Conservation (phyloP, 305 asterid genomes). For the Euphrasia arctica region DNA sequence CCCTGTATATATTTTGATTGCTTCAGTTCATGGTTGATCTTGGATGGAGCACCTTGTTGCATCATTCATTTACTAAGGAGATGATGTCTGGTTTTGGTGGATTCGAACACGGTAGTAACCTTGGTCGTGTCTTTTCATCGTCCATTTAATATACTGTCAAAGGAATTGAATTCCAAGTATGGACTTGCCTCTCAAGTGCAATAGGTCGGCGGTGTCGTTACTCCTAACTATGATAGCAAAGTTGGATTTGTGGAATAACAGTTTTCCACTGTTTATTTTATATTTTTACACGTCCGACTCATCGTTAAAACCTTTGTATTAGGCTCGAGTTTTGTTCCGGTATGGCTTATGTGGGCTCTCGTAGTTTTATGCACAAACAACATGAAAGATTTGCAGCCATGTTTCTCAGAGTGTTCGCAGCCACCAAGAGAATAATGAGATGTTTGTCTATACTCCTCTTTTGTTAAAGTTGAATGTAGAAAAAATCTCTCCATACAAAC, state of each 20-base stretch:
- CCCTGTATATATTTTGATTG: not conserved
- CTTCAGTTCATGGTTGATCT: not conserved
- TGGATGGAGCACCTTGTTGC: conserved; percentile 2
- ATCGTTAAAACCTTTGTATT: not conserved
- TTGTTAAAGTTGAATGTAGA: no score
- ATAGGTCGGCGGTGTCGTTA: not conserved
- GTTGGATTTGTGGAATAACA: conserved; percentile 1
- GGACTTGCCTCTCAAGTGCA: not conserved
- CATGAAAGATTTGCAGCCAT: not conserved
- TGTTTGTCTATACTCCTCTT: not conserved
- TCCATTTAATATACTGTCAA: not conserved
- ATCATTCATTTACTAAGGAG: conserved; percentile 10
- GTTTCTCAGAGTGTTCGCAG: not conserved
- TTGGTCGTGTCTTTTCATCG: conserved; percentile 10
- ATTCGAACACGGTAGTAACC: not conserved
- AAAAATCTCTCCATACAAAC: no score
- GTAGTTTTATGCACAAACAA: not conserved
- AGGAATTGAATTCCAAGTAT: conserved; percentile 1
- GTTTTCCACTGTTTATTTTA: not conserved
- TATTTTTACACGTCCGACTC: not conserved
- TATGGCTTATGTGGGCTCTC: not conserved
- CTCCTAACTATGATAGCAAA: conserved; percentile 14
- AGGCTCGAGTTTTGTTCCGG: not conserved
- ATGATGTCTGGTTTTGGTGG: not conserved
- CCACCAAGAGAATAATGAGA: not conserved